Percentiles rank a stretch among this genome's conserved stretches.
Evolutionary conservation across 169 alveolate species (phyloP).

Genomic region (Plasmodium coatneyi): DNA sequence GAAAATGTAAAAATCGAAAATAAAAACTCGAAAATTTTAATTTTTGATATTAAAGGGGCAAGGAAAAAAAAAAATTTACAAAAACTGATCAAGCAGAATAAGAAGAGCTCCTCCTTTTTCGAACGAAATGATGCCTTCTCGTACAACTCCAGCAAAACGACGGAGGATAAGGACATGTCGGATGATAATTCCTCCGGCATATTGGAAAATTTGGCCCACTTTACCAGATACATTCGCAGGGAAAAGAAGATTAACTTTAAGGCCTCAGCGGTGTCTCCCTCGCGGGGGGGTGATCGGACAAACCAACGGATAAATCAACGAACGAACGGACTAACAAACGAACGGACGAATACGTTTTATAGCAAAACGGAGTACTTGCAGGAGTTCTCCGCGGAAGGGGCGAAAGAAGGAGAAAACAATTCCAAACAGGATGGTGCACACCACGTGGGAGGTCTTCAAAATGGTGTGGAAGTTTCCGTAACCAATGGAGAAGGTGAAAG

Average conservation of each 20-base stretch:
- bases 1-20: constrained; percentile 63
- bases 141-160: constrained; percentile 19
- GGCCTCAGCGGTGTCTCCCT: neutral
- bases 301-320: neutral
- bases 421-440: constrained; percentile 13
- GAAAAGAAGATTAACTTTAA: constrained; percentile 25
- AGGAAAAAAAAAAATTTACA: constrained; percentile 71
- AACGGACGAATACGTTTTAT: neutral
- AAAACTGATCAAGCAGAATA: constrained; percentile 51
- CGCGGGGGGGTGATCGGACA: neutral
- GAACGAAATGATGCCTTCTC: constrained; percentile 24
- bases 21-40: constrained; percentile 49
- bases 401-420: neutral
- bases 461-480: neutral
- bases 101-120: constrained; percentile 17
- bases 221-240: constrained; percentile 17
- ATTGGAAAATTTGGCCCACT: constrained; percentile 19
- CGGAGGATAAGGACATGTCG: constrained; percentile 14
- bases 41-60: constrained; percentile 75
- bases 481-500: neutral
- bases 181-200: constrained; percentile 31
- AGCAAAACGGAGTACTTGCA: constrained; percentile 4
- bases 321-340: neutral
- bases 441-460: neutral
- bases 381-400: neutral